Conservation (phyloP, 2,329 filamentous ascomycete genomes). For the Cladorrhinum sp. region DNA sequence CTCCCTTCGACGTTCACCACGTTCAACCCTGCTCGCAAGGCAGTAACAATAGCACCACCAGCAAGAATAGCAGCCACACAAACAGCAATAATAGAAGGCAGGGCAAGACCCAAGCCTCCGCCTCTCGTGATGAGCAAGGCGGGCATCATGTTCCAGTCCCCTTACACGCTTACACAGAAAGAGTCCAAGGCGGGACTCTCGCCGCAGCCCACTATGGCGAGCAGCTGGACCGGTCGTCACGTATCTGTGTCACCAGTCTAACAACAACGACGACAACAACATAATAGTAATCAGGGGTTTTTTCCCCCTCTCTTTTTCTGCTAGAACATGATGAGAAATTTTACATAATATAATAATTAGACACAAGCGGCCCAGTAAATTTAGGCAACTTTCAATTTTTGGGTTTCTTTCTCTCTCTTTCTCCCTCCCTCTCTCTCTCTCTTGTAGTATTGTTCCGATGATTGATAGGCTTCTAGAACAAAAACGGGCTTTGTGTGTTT, state of each 20-base stretch:
- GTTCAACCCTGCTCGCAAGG: neutral
- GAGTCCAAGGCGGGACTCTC: neutral
- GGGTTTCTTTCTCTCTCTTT: too few species aligned
- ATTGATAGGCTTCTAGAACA: too few species aligned
- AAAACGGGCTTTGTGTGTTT: too few species aligned
- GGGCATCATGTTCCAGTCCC: neutral
- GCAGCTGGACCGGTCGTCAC: neutral
- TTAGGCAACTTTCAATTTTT: too few species aligned
- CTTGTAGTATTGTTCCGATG: too few species aligned
- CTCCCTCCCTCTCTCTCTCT: too few species aligned
- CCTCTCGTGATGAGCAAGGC: neutral
- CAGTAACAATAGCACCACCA: neutral
- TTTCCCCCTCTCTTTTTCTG: too few species aligned
- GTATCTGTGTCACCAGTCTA: neutral
- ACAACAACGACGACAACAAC: too few species aligned
- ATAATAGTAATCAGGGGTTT: neutral
- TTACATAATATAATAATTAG: too few species aligned
- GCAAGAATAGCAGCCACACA: neutral
- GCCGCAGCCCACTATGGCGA: neutral
- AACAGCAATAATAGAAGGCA: neutral
- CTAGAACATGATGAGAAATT: too few species aligned
- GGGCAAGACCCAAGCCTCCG: neutral
- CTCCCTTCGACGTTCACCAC: neutral
- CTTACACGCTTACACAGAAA: neutral
- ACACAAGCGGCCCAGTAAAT: too few species aligned